Percentiles rank a stretch among this genome's conserved stretches.
Conservation (phyloP, 805 yeast species). For the Maudiozyma bulderi region DNA sequence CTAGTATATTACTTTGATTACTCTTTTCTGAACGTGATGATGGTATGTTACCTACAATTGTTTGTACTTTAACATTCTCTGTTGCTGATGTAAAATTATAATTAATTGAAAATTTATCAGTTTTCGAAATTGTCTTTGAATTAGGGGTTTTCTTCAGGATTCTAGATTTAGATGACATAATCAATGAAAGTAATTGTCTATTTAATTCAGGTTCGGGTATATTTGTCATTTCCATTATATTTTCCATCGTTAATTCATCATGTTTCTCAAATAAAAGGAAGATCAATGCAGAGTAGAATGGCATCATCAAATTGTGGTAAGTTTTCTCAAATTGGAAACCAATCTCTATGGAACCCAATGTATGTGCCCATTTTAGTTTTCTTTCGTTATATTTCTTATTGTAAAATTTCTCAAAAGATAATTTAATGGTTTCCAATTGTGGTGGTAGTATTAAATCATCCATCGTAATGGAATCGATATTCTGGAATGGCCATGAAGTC, state of each 20-base stretch:
- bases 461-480: slow-evolving; percentile 18
- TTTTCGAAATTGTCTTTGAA: slow-evolving; percentile 56
- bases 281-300: slow-evolving; percentile 72
- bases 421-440: slow-evolving; percentile 34
- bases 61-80: slow-evolving; percentile 54
- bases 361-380: slow-evolving; percentile 66
- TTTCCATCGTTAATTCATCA: slow-evolving; percentile 43
- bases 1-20: slow-evolving; percentile 44
- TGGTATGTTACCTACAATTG: slow-evolving; percentile 2
- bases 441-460: slow-evolving; percentile 35
- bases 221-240: slow-evolving; percentile 54
- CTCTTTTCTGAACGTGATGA: slow-evolving; percentile 14
- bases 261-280: slow-evolving; percentile 62
- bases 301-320: slow-evolving; percentile 69
- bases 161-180: slow-evolving; percentile 74
- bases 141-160: slow-evolving; percentile 66
- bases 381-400: slow-evolving; percentile 46
- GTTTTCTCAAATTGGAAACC: slow-evolving; percentile 57
- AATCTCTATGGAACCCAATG: slow-evolving; percentile 75
- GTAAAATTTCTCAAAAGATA: slow-evolving; percentile 45
- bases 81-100: slow-evolving; percentile 58
- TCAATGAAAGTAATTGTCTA: slow-evolving; percentile 72
- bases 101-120: slow-evolving; percentile 61
- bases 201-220: slow-evolving; percentile 67
- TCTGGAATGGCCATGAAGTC: slow-evolving; percentile 59